Conservation (phyloP, 768 basidiomycete species). For the Boletus sensibilis region DNA sequence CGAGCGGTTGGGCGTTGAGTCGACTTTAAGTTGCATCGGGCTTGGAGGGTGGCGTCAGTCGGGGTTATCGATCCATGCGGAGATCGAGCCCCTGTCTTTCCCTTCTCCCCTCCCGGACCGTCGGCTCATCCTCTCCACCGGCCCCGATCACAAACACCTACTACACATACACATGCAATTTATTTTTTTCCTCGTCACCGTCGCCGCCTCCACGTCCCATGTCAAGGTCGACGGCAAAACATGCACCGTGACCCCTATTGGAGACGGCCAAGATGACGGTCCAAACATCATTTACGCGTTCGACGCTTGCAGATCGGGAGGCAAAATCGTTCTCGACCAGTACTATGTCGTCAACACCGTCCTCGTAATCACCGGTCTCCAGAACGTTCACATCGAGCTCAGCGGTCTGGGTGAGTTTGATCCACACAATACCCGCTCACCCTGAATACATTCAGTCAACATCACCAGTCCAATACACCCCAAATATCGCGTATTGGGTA, state of each 20-base stretch:
- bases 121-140: too few species aligned
- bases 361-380: constrained; percentile 37
- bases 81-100: background rate
- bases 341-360: constrained; percentile 41
- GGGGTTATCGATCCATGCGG: constrained; percentile 22
- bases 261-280: constrained; percentile 37
- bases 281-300: constrained; percentile 38
- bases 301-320: constrained; percentile 27
- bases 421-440: constrained; percentile 2
- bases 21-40: too few species aligned
- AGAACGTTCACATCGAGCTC: constrained; percentile 39
- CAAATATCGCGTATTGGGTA: constrained; percentile 43
- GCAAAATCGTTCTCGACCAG: constrained; percentile 33
- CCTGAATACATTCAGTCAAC: background rate
- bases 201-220: background rate
- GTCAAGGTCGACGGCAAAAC: constrained; percentile 5
- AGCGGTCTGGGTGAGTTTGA: constrained; percentile 35
- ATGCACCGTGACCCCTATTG: constrained; percentile 32
- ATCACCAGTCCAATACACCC: constrained; percentile 35
- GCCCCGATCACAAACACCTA: background rate
- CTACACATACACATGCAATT: background rate
- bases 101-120: too few species aligned
- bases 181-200: background rate
- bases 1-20: too few species aligned
- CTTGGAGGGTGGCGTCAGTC: constrained; percentile 7